phyloP scores from a whole-genome alignment of 352 stramenopile species.

The Ophiocytium majus region DNA sequence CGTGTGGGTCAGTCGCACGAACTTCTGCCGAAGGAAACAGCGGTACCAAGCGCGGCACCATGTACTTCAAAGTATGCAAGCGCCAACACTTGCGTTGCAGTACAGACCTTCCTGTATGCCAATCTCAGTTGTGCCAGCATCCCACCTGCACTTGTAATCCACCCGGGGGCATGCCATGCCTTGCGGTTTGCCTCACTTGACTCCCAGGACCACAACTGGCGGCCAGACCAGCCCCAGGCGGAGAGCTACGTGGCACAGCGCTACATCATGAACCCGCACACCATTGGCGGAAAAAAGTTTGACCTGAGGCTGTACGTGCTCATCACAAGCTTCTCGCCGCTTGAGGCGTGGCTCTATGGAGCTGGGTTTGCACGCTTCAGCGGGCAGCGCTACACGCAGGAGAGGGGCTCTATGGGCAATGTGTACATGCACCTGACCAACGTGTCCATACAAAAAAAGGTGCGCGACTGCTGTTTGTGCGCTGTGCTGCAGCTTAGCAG shows the following conservation, averaged over 20 bases:
- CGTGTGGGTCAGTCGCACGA: too few species aligned
- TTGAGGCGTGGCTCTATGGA: constrained; percentile 85
- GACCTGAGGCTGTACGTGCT: constrained; percentile 86
- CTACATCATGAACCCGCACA: constrained; percentile 87
- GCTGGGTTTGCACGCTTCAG: constrained; percentile 84
- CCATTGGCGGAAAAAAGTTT: constrained; percentile 91
- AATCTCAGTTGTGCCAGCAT: too few species aligned
- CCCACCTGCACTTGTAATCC: too few species aligned
- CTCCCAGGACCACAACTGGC: constrained; percentile 39
- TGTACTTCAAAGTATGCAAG: too few species aligned
- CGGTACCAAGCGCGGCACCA: too few species aligned
- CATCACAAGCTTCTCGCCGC: constrained; percentile 81
- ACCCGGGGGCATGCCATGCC: not conserved
- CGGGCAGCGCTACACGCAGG: constrained; percentile 68
- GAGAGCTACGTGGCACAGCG: constrained; percentile 88
- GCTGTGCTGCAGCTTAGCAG: too few species aligned
- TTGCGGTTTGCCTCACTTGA: not conserved
- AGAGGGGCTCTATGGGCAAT: constrained; percentile 79
- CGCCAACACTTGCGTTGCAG: not conserved
- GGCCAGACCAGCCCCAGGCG: constrained; percentile 55
- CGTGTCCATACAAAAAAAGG: constrained; percentile 88
- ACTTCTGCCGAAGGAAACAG: too few species aligned
- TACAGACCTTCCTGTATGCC: not conserved
- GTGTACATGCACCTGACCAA: constrained; percentile 90
- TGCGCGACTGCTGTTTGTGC: constrained; percentile 7